Evolutionary conservation across 1,284 basidiomycete genomes (phyloP).

Genomic region (Cryptococcus sp.): DNA sequence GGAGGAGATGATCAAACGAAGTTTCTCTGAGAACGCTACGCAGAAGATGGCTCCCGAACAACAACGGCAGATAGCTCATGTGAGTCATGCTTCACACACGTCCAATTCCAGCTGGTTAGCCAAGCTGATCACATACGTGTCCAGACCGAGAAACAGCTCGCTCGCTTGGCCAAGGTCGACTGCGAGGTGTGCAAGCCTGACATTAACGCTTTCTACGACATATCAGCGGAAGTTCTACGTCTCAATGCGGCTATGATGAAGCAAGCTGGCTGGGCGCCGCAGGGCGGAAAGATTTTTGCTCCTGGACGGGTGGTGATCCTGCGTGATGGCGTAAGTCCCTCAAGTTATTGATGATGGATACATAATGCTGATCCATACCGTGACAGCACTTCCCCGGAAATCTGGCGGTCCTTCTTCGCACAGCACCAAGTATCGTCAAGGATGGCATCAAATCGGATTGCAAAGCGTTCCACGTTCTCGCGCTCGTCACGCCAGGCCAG

Average conservation of each 20-base stretch:
- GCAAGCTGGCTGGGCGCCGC: conserved; percentile 65
- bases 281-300: conserved; percentile 68
- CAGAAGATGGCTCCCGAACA: conserved; percentile 91
- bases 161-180: conserved; percentile 66
- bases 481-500: conserved; percentile 67
- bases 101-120: not conserved
- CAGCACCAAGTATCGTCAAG: conserved; percentile 59
- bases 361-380: not conserved
- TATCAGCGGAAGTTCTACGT: conserved; percentile 66
- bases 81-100: conserved; percentile 46
- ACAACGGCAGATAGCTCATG: conserved; percentile 80
- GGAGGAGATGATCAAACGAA: conserved; percentile 99
- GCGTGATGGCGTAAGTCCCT: conserved; percentile 68
- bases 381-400: conserved; percentile 76
- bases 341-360: not conserved
- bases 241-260: conserved; percentile 67
- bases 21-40: conserved; percentile 96
- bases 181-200: conserved; percentile 70
- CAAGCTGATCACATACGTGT: not conserved
- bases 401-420: conserved; percentile 74
- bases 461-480: conserved; percentile 67
- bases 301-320: conserved; percentile 82
- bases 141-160: conserved; percentile 74
- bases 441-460: conserved; percentile 53
- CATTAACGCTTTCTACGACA: conserved; percentile 76